Evolutionary conservation across 371 early-diverging fungal species (phyloP).

Genomic region (Syncephalastrum contaminatum): DNA sequence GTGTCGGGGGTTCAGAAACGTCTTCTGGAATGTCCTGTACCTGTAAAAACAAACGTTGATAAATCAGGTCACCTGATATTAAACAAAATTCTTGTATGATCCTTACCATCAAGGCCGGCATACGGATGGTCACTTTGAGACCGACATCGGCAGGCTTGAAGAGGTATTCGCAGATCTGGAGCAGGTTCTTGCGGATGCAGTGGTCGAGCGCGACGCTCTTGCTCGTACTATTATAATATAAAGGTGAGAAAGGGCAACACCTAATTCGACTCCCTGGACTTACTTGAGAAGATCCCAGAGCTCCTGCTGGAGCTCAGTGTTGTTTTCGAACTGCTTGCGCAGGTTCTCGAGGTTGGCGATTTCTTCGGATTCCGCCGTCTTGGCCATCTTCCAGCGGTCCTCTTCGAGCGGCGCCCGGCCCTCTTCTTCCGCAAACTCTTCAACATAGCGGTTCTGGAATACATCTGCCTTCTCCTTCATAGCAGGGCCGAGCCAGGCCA

Average conservation of each 20-base stretch:
- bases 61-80: too few species aligned
- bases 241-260: too few species aligned
- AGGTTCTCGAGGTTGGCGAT: conserved; percentile 34
- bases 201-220: conserved; percentile 38
- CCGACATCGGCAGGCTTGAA: conserved; percentile 59
- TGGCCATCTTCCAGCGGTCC: conserved; percentile 15
- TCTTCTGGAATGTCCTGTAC: conserved; percentile 16
- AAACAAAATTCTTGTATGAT: conserved; percentile 6
- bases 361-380: conserved; percentile 33
- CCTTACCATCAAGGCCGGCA: conserved; percentile 23
- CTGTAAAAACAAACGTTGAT: too few species aligned
- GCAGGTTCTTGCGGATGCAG: conserved; percentile 50
- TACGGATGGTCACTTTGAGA: conserved; percentile 52
- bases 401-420: conserved; percentile 38
- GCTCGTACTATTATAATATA: too few species aligned
- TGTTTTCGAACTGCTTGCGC: conserved; percentile 37
- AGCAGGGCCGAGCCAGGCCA: conserved; percentile 54
- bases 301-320: conserved; percentile 33
- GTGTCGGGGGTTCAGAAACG: conserved; percentile 16
- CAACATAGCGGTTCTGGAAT: conserved; percentile 22
- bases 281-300: conserved; percentile 48
- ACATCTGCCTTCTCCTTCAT: conserved; percentile 34
- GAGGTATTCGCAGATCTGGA: conserved; percentile 60
- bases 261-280: conserved; percentile 6
- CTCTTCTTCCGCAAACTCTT: conserved; percentile 55